A percentile compares a stretch with the other conserved stretches of the same genome.
Conservation (phyloP, 1,284 basidiomycete species). For the Retiboletus fuscus region DNA sequence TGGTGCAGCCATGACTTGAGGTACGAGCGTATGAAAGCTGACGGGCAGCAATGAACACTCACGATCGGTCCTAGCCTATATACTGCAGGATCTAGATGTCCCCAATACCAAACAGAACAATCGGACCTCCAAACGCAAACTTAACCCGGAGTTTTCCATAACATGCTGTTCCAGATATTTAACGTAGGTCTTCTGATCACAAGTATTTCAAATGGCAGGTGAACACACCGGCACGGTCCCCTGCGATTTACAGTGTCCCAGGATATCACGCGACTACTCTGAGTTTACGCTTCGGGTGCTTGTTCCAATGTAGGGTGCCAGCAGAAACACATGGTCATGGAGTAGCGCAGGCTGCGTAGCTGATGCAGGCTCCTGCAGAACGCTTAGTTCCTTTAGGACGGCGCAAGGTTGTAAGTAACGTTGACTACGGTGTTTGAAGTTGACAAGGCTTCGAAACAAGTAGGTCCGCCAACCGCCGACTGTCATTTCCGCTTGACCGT, state of each 20-base stretch:
- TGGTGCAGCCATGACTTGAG: constrained; percentile 36
- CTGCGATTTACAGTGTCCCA: neutral
- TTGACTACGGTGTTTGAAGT: neutral
- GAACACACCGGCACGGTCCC: neutral
- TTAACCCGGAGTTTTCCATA: too few relatives aligned
- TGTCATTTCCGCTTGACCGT: too few relatives aligned
- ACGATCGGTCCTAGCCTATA: neutral
- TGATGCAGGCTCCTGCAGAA: neutral
- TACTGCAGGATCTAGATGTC: too few relatives aligned
- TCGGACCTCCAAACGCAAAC: constrained; percentile 20
- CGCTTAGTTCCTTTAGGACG: neutral
- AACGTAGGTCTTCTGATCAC: neutral
- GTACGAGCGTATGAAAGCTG: neutral
- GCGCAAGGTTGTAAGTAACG: constrained; percentile 8
- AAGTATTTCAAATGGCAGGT: neutral
- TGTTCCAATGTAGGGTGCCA: neutral
- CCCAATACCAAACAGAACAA: constrained; percentile 1
- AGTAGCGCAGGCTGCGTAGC: too few relatives aligned
- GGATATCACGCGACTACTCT: neutral
- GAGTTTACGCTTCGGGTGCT: neutral
- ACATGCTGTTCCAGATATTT: too few relatives aligned
- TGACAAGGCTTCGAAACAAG: neutral
- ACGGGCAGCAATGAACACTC: neutral
- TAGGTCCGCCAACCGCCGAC: neutral
- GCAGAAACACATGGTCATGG: neutral